Evolutionary conservation across 2,329 filamentous ascomycete species (phyloP).

Genomic region (Epichloe typhina): DNA sequence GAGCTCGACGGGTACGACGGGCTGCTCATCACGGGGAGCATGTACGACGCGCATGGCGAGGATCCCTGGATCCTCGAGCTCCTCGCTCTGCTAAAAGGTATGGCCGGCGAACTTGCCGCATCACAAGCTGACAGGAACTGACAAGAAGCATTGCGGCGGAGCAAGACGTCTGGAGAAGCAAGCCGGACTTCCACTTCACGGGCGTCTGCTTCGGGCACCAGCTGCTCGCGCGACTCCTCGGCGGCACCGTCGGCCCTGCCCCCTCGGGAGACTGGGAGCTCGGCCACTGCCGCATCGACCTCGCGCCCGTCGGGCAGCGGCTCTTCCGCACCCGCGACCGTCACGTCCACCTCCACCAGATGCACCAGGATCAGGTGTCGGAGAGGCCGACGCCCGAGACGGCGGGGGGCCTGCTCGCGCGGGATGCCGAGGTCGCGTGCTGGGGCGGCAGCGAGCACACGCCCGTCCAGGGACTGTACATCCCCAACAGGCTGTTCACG

Average conservation of each 20-base stretch:
- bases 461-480: constrained; percentile 61
- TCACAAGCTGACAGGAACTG: background rate
- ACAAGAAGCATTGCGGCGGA: background rate
- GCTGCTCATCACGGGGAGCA: constrained; percentile 59
- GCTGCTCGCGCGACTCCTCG: constrained; percentile 59
- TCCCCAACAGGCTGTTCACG: constrained; percentile 49
- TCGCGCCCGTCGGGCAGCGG: constrained; percentile 52
- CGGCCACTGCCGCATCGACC: constrained; percentile 49
- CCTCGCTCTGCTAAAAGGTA: constrained; percentile 40
- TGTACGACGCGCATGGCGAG: constrained; percentile 56
- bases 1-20: constrained; percentile 54
- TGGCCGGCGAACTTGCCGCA: background rate
- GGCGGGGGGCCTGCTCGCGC: constrained; percentile 22
- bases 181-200: constrained; percentile 44
- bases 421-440: constrained; percentile 31
- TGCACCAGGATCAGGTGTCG: constrained; percentile 46
- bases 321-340: constrained; percentile 20
- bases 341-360: background rate
- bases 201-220: constrained; percentile 78
- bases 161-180: constrained; percentile 33
- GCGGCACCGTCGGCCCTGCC: constrained; percentile 51
- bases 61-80: constrained; percentile 62
- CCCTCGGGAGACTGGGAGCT: constrained; percentile 59
- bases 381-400: constrained; percentile 43
- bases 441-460: constrained; percentile 54